Percentiles rank a stretch among this genome's conserved stretches.
Conservation (phyloP, 306 rosid species). For the Gastrolobium bilobum region DNA sequence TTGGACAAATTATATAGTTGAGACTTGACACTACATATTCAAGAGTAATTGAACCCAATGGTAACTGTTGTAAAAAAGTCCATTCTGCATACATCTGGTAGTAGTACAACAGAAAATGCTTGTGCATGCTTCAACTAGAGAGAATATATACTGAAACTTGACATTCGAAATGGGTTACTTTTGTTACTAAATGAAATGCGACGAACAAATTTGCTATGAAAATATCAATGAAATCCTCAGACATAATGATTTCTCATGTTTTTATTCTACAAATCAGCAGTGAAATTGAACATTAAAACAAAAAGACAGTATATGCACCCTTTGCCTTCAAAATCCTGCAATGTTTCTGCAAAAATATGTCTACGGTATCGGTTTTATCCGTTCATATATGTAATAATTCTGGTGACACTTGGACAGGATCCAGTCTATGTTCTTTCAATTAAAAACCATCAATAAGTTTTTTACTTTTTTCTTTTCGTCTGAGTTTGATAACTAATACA, state of each 20-base stretch:
- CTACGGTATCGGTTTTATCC: not conserved
- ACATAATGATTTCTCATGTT: too few relatives aligned
- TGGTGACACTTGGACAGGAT: too few relatives aligned
- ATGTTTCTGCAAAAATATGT: not conserved
- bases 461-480: not conserved
- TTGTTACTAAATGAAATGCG: not conserved
- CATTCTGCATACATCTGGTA: not conserved
- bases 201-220: not conserved
- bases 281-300: slow-evolving; percentile 4
- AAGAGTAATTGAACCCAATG: slow-evolving; percentile 1
- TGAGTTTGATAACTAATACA: not conserved
- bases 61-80: not conserved
- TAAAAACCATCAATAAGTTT: not conserved
- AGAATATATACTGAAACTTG: not conserved
- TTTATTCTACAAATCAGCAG: too few relatives aligned
- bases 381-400: not conserved
- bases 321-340: not conserved
- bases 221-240: not conserved
- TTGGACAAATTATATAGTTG: not conserved
- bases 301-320: not conserved
- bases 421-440: not conserved
- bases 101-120: not conserved
- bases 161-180: slow-evolving; percentile 8
- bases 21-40: slow-evolving; percentile 15
- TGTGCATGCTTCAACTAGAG: not conserved